Evolutionary conservation across 1,284 basidiomycete genomes (phyloP).

Genomic region (Boletus mariae): DNA sequence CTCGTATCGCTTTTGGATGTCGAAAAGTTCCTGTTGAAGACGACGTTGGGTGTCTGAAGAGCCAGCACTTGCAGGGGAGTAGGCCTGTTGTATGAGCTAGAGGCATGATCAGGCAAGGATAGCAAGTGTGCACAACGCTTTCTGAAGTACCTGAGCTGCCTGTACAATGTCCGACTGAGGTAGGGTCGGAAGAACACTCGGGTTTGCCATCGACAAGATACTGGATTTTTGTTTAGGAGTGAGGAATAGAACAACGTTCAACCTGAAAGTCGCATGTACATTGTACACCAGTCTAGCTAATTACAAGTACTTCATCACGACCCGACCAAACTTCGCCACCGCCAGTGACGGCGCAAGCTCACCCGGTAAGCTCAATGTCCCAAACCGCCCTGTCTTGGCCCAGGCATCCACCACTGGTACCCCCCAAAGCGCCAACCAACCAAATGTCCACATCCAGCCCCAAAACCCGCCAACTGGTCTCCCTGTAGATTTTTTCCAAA

Average conservation of each 20-base stretch:
- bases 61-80: slow-evolving; percentile 46
- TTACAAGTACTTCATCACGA: background rate
- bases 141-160: slow-evolving; percentile 29
- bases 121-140: background rate
- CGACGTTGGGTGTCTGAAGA: slow-evolving; percentile 57
- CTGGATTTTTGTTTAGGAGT: background rate
- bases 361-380: slow-evolving; percentile 7
- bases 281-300: background rate
- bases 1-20: slow-evolving; percentile 66
- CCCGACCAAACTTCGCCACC: slow-evolving; percentile 2
- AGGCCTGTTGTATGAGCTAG: slow-evolving; percentile 60
- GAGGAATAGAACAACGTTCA: background rate
- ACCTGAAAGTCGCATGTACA: background rate
- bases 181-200: slow-evolving; percentile 29
- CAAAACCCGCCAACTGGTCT: slow-evolving; percentile 39
- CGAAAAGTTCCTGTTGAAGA: slow-evolving; percentile 70
- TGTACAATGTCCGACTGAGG: slow-evolving; percentile 30
- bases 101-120: slow-evolving; percentile 9
- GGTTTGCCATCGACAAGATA: slow-evolving; percentile 15
- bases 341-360: slow-evolving; percentile 11
- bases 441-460: slow-evolving; percentile 50
- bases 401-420: slow-evolving; percentile 50
- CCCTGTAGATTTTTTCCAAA: slow-evolving; percentile 42
- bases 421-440: slow-evolving; percentile 48
- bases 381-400: slow-evolving; percentile 40